A percentile compares a stretch with the other conserved stretches of the same genome.
These are phyloP conservation scores for Petunia axillaris DNA, from an alignment of 257 asterid species.

Conservation along the genomic window DNA sequence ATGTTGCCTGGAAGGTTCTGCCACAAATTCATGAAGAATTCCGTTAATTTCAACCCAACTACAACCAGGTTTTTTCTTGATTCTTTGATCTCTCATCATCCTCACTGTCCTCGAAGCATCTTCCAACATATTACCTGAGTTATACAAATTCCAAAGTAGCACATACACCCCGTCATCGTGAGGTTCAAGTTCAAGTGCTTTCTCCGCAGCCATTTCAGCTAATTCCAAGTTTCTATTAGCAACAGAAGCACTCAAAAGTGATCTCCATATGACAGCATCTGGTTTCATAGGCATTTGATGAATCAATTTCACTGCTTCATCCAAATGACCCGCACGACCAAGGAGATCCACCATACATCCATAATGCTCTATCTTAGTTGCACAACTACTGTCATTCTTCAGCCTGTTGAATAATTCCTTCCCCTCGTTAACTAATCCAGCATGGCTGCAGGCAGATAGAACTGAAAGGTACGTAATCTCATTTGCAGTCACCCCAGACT, in stretches of 20 bases:
- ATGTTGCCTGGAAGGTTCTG: conserved; percentile 47
- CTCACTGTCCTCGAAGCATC: conserved; percentile 57
- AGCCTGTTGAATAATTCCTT: conserved; percentile 52
- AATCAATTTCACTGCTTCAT: conserved; percentile 54
- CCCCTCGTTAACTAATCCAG: conserved; percentile 75
- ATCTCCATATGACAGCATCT: conserved; percentile 80
- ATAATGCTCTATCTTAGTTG: conserved; percentile 62
- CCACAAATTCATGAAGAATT: conserved; percentile 73
- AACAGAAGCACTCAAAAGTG: conserved; percentile 60
- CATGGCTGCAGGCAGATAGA: conserved; percentile 76
- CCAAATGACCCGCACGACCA: conserved; percentile 63
- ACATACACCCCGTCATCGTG: conserved; percentile 65
- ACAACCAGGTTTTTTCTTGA: conserved; percentile 86
- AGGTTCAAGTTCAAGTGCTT: conserved; percentile 67
- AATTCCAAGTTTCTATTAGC: conserved; percentile 52
- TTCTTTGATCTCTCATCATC: conserved; percentile 67
- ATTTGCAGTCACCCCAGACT: conserved; percentile 58
- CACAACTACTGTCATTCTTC: conserved; percentile 33
- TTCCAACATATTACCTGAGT: conserved; percentile 56
- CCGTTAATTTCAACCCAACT: conserved; percentile 89
- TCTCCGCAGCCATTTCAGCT: conserved; percentile 64
- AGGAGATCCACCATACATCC: conserved; percentile 84
- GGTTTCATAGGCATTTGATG: conserved; percentile 69
- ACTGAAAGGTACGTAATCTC: conserved; percentile 68
- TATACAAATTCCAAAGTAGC: conserved; percentile 61